Conservation (phyloP, 106 monocot genomes). For the Apostasia ramifera region DNA sequence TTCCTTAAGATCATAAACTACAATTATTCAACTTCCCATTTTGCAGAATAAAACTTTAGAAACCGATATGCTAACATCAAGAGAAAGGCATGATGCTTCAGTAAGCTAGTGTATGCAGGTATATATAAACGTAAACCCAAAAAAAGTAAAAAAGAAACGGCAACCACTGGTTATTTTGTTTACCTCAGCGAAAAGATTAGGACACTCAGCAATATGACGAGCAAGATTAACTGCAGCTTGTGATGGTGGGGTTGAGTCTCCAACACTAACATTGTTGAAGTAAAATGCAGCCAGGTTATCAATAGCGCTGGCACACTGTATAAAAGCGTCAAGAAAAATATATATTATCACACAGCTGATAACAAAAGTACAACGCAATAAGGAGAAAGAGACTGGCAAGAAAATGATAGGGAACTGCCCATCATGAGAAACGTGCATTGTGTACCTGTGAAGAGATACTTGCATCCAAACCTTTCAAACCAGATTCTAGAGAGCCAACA, state of each 20-base stretch:
- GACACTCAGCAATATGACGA: conserved; percentile 71
- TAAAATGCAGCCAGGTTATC: conserved; percentile 89
- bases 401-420: background rate
- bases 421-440: background rate
- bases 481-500: conserved; percentile 91
- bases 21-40: background rate
- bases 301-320: conserved; percentile 86
- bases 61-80: too few relatives aligned
- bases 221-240: conserved; percentile 73
- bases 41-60: background rate
- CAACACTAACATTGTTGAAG: conserved; percentile 82
- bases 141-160: too few relatives aligned
- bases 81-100: too few relatives aligned
- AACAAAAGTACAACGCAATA: too few relatives aligned
- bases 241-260: conserved; percentile 71
- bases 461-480: conserved; percentile 84
- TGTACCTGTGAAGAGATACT: conserved; percentile 85
- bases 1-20: too few relatives aligned
- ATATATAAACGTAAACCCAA: too few relatives aligned
- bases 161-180: background rate
- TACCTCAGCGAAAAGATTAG: conserved; percentile 93
- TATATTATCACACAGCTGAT: background rate
- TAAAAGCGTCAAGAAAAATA: background rate
- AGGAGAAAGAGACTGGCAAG: background rate
- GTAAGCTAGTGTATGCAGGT: too few relatives aligned